Base-by-base conservation (phyloP, 768 basidiomycete species). In the Boletus rex-veris region DNA sequence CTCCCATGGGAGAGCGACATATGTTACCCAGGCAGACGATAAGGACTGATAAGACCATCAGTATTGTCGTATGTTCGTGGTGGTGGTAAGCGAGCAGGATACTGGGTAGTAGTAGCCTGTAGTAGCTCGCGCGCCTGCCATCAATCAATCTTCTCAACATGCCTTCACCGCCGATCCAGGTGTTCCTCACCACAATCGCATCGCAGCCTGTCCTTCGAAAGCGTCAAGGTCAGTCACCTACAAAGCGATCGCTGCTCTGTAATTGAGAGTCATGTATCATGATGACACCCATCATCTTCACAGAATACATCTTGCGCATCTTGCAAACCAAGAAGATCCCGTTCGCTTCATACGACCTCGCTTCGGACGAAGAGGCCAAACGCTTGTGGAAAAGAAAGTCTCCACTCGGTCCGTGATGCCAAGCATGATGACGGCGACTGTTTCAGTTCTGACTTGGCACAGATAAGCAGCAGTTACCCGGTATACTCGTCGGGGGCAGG, bases 1-100 rank as follows among this genome's bases (percentile, higher is more conserved):
- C 91, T 30, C 92, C 93, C 84, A 96, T 91, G 0, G 93, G 92
- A 21, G 90, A 92, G 33, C 93, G 85, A 66, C 92, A 92, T 54
- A 92, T 91, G 66, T 92, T 92, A 12, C 89, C 89, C 53, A 91
- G 71, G 59, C 90, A 92, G 36, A 92, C 88, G 55, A 91, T 71
- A 45, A 92, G 80, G 30, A 86, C 87, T 49, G 81, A 80, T 58
- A 81, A 60, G 28, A 70, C 49, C 64, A 72, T 64, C 56, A 71
- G 21, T 48, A 21, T 28, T 30, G 54, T 30, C 9, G 46, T 36
- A 19, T 26, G 52, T 15, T 31, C 41, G 19, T 19, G 28, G 15
- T 31, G 18, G 45, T 44, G 33, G 21, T 39, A 31, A 14, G 19
- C n/a, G 9, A 16, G 21, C 6, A 35, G 31, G 21, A 14, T 38